phyloP scores from a whole-genome alignment of 164 flowering plant genomes.

The Vitis cinerea region DNA sequence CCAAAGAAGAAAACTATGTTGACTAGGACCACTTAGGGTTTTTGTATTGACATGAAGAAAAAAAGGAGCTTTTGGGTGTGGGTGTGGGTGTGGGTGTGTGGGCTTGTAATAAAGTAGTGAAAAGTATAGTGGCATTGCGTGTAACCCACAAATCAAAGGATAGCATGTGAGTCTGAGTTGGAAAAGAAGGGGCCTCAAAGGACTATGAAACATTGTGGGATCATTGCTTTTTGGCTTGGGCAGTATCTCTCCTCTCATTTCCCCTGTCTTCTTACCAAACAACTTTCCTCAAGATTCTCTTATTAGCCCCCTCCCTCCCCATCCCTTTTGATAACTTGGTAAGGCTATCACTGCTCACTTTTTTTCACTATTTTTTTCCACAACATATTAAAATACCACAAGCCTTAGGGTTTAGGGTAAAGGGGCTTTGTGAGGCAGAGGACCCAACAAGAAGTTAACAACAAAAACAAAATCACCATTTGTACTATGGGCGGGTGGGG shows the following conservation, averaged over 20 bases:
- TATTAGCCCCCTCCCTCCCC: not conserved
- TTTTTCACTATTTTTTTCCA: constrained; percentile 2
- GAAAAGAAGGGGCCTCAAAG: constrained; percentile 11
- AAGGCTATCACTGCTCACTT: constrained; percentile 21
- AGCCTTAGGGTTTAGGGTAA: not conserved
- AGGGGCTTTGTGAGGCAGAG: no score
- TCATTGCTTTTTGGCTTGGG: not conserved
- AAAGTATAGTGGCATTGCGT: constrained; percentile 29
- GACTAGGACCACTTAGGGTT: constrained; percentile 5
- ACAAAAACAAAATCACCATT: no score
- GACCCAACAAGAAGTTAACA: no score
- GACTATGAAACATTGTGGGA: not conserved
- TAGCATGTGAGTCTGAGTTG: constrained; percentile 37
- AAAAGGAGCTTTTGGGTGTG: constrained; percentile 11
- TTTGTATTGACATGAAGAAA: not conserved
- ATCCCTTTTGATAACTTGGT: constrained; percentile 24
- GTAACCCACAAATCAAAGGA: constrained; percentile 32
- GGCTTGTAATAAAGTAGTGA: not conserved
- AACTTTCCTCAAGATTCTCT: not conserved
- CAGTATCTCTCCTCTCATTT: no score
- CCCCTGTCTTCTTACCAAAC: not conserved
- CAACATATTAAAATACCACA: not conserved
- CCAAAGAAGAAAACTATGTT: not conserved
- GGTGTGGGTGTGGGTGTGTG: not conserved
- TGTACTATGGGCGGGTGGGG: no score